These are phyloP conservation scores for Gossypium trilobum DNA, from an alignment of 441 rosid genomes.

Conservation along the genomic window DNA sequence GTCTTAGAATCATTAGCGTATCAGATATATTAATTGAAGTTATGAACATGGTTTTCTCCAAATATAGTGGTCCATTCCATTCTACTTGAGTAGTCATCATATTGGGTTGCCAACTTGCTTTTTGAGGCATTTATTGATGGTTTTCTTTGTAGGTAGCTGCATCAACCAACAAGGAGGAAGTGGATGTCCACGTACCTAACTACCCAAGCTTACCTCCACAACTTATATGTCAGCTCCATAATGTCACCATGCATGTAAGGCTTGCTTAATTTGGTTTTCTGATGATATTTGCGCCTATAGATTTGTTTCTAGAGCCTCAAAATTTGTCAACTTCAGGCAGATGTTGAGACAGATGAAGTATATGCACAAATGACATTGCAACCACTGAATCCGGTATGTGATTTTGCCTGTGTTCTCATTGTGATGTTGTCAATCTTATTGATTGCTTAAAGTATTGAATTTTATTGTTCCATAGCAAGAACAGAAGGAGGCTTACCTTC, in stretches of 20 bases:
- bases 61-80: background rate
- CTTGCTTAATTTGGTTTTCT: conserved; percentile 5
- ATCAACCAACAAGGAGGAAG: conserved; percentile 88
- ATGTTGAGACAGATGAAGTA: conserved; percentile 92
- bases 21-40: background rate
- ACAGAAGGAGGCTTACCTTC: conserved; percentile 81
- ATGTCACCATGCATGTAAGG: conserved; percentile 93
- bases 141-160: conserved; percentile 64
- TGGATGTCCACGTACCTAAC: conserved; percentile 81
- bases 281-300: background rate
- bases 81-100: background rate
- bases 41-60: background rate
- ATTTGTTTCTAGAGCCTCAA: conserved; percentile 10
- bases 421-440: background rate
- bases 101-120: background rate
- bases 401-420: background rate
- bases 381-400: conserved; percentile 64
- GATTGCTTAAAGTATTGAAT: background rate
- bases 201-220: conserved; percentile 91
- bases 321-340: conserved; percentile 58
- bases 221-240: conserved; percentile 91
- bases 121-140: background rate
- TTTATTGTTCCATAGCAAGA: conserved; percentile 53
- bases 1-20: background rate
- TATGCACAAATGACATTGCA: conserved; percentile 97